Evolutionary conservation across 225 moss, liverwort and hornwort species (phyloP).

Genomic region (Takakia lepidozioides): DNA sequence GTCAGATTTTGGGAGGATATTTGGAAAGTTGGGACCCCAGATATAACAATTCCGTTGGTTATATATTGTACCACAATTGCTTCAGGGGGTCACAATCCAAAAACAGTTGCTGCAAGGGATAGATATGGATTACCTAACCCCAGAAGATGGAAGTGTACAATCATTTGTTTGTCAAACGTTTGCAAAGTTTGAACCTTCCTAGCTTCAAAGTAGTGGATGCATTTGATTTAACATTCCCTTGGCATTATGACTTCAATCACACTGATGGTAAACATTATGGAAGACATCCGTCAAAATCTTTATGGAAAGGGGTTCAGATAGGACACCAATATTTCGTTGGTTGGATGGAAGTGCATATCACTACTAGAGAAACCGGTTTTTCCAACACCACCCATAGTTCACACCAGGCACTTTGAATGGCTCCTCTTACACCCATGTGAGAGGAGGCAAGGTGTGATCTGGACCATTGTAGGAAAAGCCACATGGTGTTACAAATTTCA

Average conservation of each 20-base stretch:
- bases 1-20: slow-evolving; percentile 32
- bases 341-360: slow-evolving; percentile 45
- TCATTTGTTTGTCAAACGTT: slow-evolving; percentile 38
- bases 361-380: too few relatives aligned
- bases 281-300: slow-evolving; percentile 31
- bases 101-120: slow-evolving; percentile 28
- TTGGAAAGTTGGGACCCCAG: slow-evolving; percentile 15
- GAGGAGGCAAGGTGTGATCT: too few relatives aligned
- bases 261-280: slow-evolving; percentile 53
- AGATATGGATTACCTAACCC: slow-evolving; percentile 48
- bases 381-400: too few relatives aligned
- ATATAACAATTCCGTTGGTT: slow-evolving; percentile 2
- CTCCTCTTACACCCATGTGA: too few relatives aligned
- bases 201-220: slow-evolving; percentile 41
- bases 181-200: slow-evolving; percentile 13
- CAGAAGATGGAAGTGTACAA: slow-evolving; percentile 59
- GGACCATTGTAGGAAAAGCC: too few relatives aligned
- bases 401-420: too few relatives aligned
- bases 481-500: too few relatives aligned
- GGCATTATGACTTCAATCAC: slow-evolving; percentile 51
- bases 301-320: slow-evolving; percentile 29
- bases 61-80: slow-evolving; percentile 40
- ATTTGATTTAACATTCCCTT: slow-evolving; percentile 48
- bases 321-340: slow-evolving; percentile 57
- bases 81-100: slow-evolving; percentile 22